A percentile compares a stretch with the other conserved stretches of the same genome.
These are phyloP conservation scores for Selaginella tamariscina DNA, from an alignment of 75 land plant genomes.

Conservation along the genomic window DNA sequence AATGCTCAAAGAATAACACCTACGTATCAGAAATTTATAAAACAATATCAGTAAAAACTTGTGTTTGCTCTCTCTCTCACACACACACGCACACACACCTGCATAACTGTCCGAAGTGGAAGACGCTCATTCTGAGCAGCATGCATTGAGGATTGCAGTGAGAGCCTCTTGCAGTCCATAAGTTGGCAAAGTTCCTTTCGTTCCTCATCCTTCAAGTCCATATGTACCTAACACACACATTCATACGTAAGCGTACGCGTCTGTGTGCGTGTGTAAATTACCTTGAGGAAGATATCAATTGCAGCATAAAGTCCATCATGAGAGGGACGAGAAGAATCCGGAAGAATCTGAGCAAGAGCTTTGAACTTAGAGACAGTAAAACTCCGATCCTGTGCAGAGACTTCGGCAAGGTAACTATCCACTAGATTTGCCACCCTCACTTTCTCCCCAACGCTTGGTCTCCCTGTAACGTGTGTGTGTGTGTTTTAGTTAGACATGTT, in stretches of 20 bases:
- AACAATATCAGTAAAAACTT: too few species aligned
- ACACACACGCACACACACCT: too few species aligned
- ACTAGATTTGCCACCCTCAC: constrained; percentile 10
- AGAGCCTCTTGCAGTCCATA: constrained; percentile 4
- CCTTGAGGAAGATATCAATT: constrained; percentile 5
- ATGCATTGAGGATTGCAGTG: constrained; percentile 8
- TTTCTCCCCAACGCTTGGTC: not conserved
- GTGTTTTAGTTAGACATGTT: too few species aligned
- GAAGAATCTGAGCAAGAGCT: not conserved
- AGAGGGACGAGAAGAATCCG: not conserved
- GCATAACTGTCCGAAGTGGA: constrained; percentile 1
- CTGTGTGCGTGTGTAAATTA: too few species aligned
- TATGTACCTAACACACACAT: not conserved
- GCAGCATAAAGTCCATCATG: not conserved
- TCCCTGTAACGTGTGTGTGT: too few species aligned
- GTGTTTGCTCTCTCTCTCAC: too few species aligned
- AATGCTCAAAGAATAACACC: not conserved
- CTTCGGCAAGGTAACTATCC: constrained; percentile 1
- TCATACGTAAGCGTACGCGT: not conserved
- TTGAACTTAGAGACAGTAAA: not conserved
- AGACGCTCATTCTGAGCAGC: constrained; percentile 11
- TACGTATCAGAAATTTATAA: too few species aligned
- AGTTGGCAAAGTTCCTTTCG: constrained; percentile 2
- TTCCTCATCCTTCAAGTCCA: not conserved
- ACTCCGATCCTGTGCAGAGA: not conserved